Evolutionary conservation across 768 basidiomycete genomes (phyloP).

Genomic region (Boletus pseudopeckii): DNA sequence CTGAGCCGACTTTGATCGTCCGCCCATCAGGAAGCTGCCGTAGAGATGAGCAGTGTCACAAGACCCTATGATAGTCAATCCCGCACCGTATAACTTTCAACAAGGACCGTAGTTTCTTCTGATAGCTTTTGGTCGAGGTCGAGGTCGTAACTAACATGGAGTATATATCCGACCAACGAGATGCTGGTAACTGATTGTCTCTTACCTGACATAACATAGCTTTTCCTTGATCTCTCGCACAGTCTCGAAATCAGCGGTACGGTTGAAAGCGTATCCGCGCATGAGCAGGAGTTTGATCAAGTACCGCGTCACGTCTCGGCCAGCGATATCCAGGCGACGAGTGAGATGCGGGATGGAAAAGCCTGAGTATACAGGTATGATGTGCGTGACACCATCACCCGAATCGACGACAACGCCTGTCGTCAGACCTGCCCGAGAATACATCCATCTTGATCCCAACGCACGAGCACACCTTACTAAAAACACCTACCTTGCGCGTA

Average conservation of each 20-base stretch:
- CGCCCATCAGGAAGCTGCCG: slow-evolving; percentile 89
- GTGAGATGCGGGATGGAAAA: slow-evolving; percentile 95
- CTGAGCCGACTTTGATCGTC: slow-evolving; percentile 94
- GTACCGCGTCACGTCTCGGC: slow-evolving; percentile 97
- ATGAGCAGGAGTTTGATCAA: slow-evolving; percentile 98
- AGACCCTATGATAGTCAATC: background rate
- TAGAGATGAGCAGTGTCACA: slow-evolving; percentile 5
- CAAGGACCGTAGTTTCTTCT: slow-evolving; percentile 94
- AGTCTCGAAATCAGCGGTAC: slow-evolving; percentile 99
- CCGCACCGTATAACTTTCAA: slow-evolving; percentile 91
- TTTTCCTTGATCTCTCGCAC: slow-evolving; percentile 99
- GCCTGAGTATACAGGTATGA: slow-evolving; percentile 98
- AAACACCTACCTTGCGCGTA: slow-evolving; percentile 88
- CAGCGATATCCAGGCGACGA: slow-evolving; percentile 92
- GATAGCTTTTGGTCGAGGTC: slow-evolving; percentile 89
- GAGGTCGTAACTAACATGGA: slow-evolving; percentile 77
- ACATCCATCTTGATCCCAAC: background rate
- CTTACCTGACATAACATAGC: slow-evolving; percentile 92
- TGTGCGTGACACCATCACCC: slow-evolving; percentile 98
- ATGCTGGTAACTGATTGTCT: background rate
- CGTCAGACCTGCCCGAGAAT: slow-evolving; percentile 69
- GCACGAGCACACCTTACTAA: background rate
- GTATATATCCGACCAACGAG: background rate
- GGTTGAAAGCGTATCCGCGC: slow-evolving; percentile 99
- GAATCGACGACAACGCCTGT: slow-evolving; percentile 99